A percentile compares a stretch with the other conserved stretches of the same genome.
Evolutionary conservation across 768 basidiomycete genomes (phyloP).

Genomic region (Psilocybe subaeruginosa): DNA sequence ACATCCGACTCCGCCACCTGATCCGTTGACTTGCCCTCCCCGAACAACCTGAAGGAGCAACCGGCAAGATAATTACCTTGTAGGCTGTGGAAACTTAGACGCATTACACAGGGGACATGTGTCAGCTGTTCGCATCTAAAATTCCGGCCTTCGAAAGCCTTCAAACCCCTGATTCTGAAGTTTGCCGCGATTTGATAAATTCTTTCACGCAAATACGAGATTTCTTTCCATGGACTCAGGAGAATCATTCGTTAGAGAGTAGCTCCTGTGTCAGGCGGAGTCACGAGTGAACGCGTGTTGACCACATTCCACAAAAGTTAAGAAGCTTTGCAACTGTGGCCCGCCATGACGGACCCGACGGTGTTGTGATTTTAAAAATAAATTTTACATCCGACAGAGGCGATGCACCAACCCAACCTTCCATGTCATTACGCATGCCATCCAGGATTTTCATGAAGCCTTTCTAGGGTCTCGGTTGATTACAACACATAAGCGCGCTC

Average conservation of each 20-base stretch:
- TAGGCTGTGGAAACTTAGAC: no score
- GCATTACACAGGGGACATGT: no score
- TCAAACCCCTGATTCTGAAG: not conserved
- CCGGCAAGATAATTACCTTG: not conserved
- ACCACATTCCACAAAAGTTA: no score
- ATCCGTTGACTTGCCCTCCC: not conserved
- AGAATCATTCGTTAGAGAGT: no score
- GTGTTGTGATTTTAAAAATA: slow-evolving; percentile 1
- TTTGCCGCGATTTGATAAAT: not conserved
- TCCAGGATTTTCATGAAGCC: not conserved
- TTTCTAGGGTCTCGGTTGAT: not conserved
- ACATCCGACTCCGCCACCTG: not conserved
- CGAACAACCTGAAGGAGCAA: not conserved
- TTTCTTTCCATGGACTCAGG: not conserved
- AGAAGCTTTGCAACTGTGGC: no score
- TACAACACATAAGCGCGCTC: not conserved
- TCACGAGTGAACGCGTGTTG: no score
- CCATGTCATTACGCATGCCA: slow-evolving; percentile 5
- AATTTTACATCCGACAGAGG: slow-evolving; percentile 5
- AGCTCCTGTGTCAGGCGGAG: no score
- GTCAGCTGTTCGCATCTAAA: not conserved
- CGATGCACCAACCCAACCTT: not conserved
- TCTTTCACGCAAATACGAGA: not conserved
- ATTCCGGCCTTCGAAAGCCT: not conserved
- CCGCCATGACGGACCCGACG: not conserved